These are phyloP conservation scores for Dipteronia sinensis DNA, from an alignment of 345 rosid genomes.

Conservation along the genomic window DNA sequence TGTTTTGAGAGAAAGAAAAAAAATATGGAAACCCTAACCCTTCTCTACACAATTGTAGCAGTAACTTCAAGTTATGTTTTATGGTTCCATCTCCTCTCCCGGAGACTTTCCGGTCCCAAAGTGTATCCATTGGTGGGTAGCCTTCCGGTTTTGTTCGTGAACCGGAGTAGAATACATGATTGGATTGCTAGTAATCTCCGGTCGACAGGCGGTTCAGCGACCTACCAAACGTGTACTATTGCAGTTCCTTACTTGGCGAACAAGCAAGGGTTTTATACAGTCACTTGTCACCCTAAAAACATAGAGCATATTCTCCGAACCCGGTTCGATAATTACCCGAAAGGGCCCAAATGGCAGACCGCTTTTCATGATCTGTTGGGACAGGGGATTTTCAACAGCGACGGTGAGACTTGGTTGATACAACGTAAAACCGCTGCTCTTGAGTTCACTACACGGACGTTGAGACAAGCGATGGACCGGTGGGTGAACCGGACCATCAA, in stretches of 20 bases:
- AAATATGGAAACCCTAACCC: conserved; percentile 51
- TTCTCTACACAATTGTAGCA: conserved; percentile 40
- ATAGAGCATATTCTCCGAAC: conserved; percentile 80
- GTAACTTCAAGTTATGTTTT: conserved; percentile 50
- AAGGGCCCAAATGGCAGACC: conserved; percentile 76
- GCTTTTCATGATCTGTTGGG: conserved; percentile 89
- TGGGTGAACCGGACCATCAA: conserved; percentile 90
- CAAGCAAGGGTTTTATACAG: conserved; percentile 78
- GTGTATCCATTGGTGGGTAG: conserved; percentile 78
- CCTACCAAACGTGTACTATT: conserved; percentile 82
- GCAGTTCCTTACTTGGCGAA: conserved; percentile 70
- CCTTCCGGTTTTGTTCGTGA: conserved; percentile 60
- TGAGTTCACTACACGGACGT: conserved; percentile 84
- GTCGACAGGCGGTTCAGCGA: conserved; percentile 54
- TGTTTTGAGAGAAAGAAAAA: not conserved
- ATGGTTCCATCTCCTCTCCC: conserved; percentile 73
- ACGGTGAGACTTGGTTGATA: conserved; percentile 91
- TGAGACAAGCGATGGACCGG: conserved; percentile 92
- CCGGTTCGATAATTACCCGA: conserved; percentile 87
- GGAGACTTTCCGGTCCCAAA: conserved; percentile 68
- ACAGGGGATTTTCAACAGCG: conserved; percentile 87
- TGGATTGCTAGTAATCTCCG: conserved; percentile 84
- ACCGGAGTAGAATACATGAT: conserved; percentile 65
- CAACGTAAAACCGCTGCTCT: conserved; percentile 91
- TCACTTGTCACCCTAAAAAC: conserved; percentile 89